A percentile compares a stretch with the other conserved stretches of the same genome.
phyloP scores from a whole-genome alignment of 176 grass and related monocot species.

The Pontederia paniculata region DNA sequence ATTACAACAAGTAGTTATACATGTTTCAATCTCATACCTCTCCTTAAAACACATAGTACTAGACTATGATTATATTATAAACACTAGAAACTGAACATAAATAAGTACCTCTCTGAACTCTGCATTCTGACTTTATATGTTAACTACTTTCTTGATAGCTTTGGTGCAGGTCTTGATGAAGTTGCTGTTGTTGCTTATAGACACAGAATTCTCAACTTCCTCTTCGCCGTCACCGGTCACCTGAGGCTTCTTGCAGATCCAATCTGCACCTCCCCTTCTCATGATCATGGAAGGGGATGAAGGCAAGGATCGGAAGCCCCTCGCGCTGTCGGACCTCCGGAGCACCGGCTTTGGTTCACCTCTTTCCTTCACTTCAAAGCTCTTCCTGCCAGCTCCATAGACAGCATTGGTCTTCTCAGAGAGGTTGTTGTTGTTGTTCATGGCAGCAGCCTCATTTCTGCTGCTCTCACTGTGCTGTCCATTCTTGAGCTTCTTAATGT shows the following conservation, averaged over 20 bases:
- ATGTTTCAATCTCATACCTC: too few relatives aligned
- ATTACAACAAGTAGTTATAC: too few relatives aligned
- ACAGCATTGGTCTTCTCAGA: constrained; percentile 35
- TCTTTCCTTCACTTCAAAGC: constrained; percentile 49
- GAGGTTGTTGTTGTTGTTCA: background rate
- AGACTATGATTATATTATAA: too few relatives aligned
- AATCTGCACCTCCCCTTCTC: constrained; percentile 64
- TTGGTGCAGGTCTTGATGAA: constrained; percentile 64
- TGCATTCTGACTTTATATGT: constrained; percentile 33
- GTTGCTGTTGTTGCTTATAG: constrained; percentile 41
- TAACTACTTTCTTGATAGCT: constrained; percentile 81
- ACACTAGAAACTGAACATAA: too few relatives aligned
- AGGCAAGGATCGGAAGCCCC: constrained; percentile 75
- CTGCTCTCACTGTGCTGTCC: constrained; percentile 15
- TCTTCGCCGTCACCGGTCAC: constrained; percentile 38
- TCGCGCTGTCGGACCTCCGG: constrained; percentile 49
- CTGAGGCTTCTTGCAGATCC: constrained; percentile 55
- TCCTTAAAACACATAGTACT: too few relatives aligned
- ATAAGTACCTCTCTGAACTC: too few relatives aligned
- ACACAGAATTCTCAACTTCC: constrained; percentile 26
- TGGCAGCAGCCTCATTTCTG: constrained; percentile 20
- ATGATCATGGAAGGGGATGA: constrained; percentile 76
- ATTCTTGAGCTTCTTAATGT: constrained; percentile 16
- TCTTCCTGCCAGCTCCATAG: constrained; percentile 34
- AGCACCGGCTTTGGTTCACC: constrained; percentile 40